Evolutionary conservation across 176 grass and related monocot genomes (phyloP).

Genomic region (Avena sativa): DNA sequence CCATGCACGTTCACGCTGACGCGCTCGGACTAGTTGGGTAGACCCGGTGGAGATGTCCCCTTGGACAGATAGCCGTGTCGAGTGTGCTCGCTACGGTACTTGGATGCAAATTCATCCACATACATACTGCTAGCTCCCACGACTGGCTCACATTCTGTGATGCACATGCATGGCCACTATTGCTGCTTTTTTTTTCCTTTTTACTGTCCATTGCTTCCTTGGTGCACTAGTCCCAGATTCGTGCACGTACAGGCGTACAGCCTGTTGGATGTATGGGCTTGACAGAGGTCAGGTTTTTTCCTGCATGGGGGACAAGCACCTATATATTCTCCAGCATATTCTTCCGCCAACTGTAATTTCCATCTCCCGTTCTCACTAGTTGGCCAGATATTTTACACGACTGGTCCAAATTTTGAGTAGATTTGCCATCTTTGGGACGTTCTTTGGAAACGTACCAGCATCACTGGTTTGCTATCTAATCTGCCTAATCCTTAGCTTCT

Average conservation of each 20-base stretch:
- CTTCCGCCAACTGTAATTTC: not conserved
- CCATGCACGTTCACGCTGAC: too few relatives aligned
- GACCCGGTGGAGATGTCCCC: too few relatives aligned
- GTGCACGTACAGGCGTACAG: not conserved
- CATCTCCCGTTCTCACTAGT: not conserved
- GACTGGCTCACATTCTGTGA: not conserved
- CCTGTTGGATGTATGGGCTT: not conserved
- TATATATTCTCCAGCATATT: conserved; percentile 12
- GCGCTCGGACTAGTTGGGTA: too few relatives aligned
- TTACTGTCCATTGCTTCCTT: not conserved
- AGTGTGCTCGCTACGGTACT: not conserved
- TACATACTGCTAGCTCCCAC: too few relatives aligned
- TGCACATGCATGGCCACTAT: too few relatives aligned
- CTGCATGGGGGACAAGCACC: not conserved
- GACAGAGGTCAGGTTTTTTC: not conserved
- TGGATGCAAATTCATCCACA: not conserved
- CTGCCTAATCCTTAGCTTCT: too few relatives aligned
- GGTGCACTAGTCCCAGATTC: not conserved
- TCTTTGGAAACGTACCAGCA: too few relatives aligned
- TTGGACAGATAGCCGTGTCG: not conserved
- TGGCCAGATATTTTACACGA: not conserved
- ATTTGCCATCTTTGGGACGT: too few relatives aligned
- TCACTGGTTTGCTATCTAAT: too few relatives aligned
- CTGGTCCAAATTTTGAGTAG: too few relatives aligned
- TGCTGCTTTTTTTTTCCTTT: too few relatives aligned